Evolutionary conservation across 176 grass and related monocot genomes (phyloP), one percentile per base, ranked within the genome.

Genomic region (Oryza australiensis): DNA sequence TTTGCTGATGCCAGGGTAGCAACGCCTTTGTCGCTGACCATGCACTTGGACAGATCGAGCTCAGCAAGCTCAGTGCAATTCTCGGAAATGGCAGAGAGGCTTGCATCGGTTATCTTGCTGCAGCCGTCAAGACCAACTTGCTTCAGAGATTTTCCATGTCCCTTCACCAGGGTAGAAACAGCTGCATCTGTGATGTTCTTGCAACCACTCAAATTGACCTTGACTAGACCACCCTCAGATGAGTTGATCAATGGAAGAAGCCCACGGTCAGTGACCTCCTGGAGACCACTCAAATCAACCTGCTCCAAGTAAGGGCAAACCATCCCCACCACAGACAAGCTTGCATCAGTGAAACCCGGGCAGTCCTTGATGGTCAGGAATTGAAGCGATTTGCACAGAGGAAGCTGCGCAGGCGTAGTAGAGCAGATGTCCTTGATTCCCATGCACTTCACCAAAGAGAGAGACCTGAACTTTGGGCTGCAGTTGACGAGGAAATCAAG

Each of bases 371-470:
- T 91, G 72, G 93, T 92, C 77, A 99, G 73, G 42, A 85, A 90
- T 32, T 85, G 86, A 70, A 98, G 87, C 16, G 96, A 94, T 6
- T 43, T 35, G 78, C 96, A 90, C 5, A 92, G 64, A 14, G 93
- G 91, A 66, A 98, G 85, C 7, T 89, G 93, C 23, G 75, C 76
- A 22, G 96, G 86, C 9, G 80, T 76, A 32, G 80, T 76, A 32
- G 68, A 86, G 55, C 74, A 41, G 27, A 90, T 72, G 67, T 99
- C 97, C 83, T 86, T 94, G 77, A 99, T 88, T 28, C 85, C 97
- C 42, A 85, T 78, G 89, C 97, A 99, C 94, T 93, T 94, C 73
- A 99, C 91, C 87, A 99, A 75, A 72, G 87, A 85, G 11, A 99
- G 87, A 55, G 87, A 65, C 80, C 71, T 99, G 32, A 94, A 88